Evolutionary conservation across 441 rosid species (phyloP).

Genomic region (Monsonia emarginata): DNA sequence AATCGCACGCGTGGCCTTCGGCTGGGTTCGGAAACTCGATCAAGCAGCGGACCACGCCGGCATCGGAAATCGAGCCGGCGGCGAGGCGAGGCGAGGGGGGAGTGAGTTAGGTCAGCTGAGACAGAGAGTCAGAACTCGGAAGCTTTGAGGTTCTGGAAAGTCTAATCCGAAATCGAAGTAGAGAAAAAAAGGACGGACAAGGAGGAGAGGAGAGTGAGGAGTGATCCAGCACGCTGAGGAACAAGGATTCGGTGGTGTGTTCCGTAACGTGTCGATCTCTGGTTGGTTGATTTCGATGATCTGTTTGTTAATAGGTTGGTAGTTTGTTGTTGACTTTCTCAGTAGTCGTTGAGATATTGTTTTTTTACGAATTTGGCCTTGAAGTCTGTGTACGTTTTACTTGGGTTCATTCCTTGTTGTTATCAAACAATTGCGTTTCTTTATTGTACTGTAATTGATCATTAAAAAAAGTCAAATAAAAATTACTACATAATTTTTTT

Average conservation of each 20-base stretch:
- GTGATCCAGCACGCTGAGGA: neutral
- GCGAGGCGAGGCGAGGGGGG: neutral
- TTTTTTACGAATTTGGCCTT: neutral
- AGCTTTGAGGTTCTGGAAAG: neutral
- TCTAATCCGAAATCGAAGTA: neutral
- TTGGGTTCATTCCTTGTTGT: neutral
- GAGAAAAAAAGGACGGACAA: neutral
- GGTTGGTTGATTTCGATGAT: neutral
- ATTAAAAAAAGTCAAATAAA: no score
- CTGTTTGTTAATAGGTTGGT: neutral
- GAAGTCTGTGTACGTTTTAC: neutral
- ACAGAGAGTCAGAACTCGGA: neutral
- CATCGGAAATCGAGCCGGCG: conserved; percentile 10
- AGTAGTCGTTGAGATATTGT: neutral
- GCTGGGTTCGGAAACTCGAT: conserved; percentile 16
- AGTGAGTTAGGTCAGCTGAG: neutral
- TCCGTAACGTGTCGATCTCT: neutral
- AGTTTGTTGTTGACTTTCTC: neutral
- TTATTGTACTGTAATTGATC: no score
- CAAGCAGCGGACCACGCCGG: conserved; percentile 33
- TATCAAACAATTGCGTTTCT: no score
- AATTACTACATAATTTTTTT: no score
- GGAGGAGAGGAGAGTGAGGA: neutral
- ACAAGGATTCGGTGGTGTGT: neutral
- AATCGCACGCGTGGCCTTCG: conserved; percentile 11